Evolutionary conservation across 257 asterid species (phyloP), one percentile per base, ranked within the genome.

Genomic region (Nicotiana benthamiana): DNA sequence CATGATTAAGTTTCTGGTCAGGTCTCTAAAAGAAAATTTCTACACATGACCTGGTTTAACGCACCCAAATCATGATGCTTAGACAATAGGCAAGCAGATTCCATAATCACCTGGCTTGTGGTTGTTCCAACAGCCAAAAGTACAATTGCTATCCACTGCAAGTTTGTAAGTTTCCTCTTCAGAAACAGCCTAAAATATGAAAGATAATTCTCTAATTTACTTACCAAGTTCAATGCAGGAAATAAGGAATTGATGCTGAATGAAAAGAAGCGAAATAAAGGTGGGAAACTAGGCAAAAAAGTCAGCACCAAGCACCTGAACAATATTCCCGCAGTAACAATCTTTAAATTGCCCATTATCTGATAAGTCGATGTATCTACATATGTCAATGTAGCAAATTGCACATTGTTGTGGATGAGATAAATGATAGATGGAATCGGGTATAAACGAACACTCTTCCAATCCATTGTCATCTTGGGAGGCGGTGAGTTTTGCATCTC

Each of bases 111-210:
- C 97, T 94, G 97, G 87, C 98, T 94, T 48, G 97, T 94, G 85
- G 98, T 94, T 30, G 98, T 93, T 86, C 97, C 97, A 80, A 94
- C 89, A 86, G 99, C 97, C 89, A 96, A 86, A 75, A 96, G 89
- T 68, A 90, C 80, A 76, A 96, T 88, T 20, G 98, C 98, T 92
- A 92, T 91, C 99, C 99, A 96, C 92, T 94, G 97, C 96, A 96
- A 89, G 87, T 90, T 91, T 79, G 99, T 91, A 77, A 96, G 99
- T 91, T 88, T 94, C 93, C 91, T 92, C 97, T 89, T 96, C 97
- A 96, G 85, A 90, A 96, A 93, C 84, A 96, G 90, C 94, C 98
- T 94, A 92, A 66, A 83, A 84, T 83, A 81, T 65, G 87, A 85
- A 86, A 87, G 59, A 54, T 51, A 77, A 24, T 3, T 80, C 68